phyloP scores from a whole-genome alignment of 352 stramenopile species.

The Bremia lactucae region DNA sequence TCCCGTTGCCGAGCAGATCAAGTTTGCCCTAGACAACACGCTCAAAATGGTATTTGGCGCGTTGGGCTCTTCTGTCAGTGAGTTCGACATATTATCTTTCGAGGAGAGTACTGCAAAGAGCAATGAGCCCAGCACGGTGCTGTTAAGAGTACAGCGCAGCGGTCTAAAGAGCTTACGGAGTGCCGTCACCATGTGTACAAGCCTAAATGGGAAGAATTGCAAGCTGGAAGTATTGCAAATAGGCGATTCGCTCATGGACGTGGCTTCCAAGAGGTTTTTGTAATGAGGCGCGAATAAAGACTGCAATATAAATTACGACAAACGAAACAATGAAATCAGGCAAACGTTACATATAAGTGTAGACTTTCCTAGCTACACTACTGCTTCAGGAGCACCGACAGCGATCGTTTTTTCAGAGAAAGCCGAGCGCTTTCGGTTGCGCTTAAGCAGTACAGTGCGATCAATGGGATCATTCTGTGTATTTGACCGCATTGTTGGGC shows the following conservation, averaged over 20 bases:
- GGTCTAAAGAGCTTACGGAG: conserved; percentile 51
- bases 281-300: conserved; percentile 1
- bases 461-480: conserved; percentile 50
- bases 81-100: conserved; percentile 57
- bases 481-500: conserved; percentile 51
- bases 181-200: conserved; percentile 65
- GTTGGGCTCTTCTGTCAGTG: conserved; percentile 41
- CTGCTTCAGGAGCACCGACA: conserved; percentile 70
- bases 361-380: conserved; percentile 37
- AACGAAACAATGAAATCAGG: background rate
- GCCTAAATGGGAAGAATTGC: conserved; percentile 49
- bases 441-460: conserved; percentile 67
- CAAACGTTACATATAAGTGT: background rate
- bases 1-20: conserved; percentile 40
- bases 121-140: conserved; percentile 38
- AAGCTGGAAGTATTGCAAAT: conserved; percentile 56
- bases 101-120: conserved; percentile 16
- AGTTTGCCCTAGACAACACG: conserved; percentile 63
- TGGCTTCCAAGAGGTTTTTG: conserved; percentile 56
- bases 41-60: conserved; percentile 60
- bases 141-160: conserved; percentile 49
- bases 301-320: background rate
- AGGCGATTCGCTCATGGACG: conserved; percentile 48
- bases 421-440: conserved; percentile 54
- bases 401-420: conserved; percentile 84